phyloP scores from a whole-genome alignment of 75 land plant species.

The Azolla pinnata region DNA sequence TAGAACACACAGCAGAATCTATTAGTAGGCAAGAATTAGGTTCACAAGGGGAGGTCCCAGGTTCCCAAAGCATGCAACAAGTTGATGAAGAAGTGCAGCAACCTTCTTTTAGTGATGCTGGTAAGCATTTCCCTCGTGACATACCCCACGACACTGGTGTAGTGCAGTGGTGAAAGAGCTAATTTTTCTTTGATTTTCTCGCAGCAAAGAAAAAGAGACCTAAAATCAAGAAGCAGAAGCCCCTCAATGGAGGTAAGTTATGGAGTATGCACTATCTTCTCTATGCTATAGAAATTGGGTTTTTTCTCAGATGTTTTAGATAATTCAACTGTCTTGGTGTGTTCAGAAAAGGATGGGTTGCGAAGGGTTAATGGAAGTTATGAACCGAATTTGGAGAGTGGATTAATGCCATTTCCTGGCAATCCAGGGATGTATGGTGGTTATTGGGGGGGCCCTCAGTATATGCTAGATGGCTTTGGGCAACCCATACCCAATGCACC shows the following conservation, averaged over 20 bases:
- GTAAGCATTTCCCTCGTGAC: slow-evolving; percentile 12
- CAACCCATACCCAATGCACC: slow-evolving; percentile 1
- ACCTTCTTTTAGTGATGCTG: slow-evolving; percentile 36
- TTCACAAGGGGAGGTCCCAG: slow-evolving; percentile 29
- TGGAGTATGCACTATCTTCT: background rate
- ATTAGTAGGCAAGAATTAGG: slow-evolving; percentile 39
- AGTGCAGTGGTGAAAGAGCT: too few species aligned
- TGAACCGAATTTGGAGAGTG: background rate
- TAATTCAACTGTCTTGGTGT: background rate
- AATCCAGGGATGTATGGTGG: slow-evolving; percentile 37
- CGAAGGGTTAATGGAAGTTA: background rate
- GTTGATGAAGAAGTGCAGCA: slow-evolving; percentile 69
- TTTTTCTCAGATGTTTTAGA: background rate
- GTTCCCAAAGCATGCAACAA: slow-evolving; percentile 29
- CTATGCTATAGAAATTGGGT: background rate
- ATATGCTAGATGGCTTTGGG: slow-evolving; percentile 41
- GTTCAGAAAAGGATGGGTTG: background rate
- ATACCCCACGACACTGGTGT: background rate
- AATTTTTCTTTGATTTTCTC: background rate
- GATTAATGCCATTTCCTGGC: background rate
- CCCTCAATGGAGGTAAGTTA: slow-evolving; percentile 5
- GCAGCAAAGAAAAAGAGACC: slow-evolving; percentile 3
- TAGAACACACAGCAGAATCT: slow-evolving; percentile 59
- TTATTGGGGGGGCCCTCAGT: slow-evolving; percentile 49
- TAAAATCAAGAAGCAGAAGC: background rate